Conservation (phyloP, 345 rosid species). For the Isatis tinctoria region DNA sequence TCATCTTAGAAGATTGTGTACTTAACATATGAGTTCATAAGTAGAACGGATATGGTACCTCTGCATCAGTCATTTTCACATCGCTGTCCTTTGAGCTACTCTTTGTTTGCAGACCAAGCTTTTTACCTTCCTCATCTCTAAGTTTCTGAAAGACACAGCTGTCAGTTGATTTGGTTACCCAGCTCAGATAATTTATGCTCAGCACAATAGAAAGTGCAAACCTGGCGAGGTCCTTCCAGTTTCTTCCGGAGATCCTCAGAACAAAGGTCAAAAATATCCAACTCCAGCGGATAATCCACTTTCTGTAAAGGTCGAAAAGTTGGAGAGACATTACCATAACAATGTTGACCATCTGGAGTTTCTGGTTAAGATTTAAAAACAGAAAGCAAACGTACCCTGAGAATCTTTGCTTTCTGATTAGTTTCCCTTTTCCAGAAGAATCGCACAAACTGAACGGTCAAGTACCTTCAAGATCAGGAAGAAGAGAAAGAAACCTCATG, state of each 20-base stretch:
- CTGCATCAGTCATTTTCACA: constrained; percentile 73
- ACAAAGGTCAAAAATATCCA: constrained; percentile 92
- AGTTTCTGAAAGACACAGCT: constrained; percentile 44
- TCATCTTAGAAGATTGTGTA: neutral
- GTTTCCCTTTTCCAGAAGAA: constrained; percentile 99
- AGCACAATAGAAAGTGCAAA: constrained; percentile 26
- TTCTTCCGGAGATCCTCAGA: constrained; percentile 76
- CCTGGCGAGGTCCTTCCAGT: constrained; percentile 89
- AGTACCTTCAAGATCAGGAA: constrained; percentile 55
- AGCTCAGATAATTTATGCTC: neutral
- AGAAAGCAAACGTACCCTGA: constrained; percentile 52
- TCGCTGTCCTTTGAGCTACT: constrained; percentile 52
- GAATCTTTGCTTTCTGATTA: constrained; percentile 96
- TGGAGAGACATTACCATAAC: neutral
- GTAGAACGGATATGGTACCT: constrained; percentile 41
- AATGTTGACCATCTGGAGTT: neutral
- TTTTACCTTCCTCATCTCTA: constrained; percentile 87
- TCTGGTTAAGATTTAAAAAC: neutral
- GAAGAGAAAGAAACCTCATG: neutral
- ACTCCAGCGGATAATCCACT: constrained; percentile 93
- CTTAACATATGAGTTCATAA: neutral
- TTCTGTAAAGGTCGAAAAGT: constrained; percentile 49
- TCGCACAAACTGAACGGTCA: constrained; percentile 93
- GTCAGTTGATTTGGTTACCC: neutral
- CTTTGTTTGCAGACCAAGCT: constrained; percentile 67